Conservation (phyloP, 2,329 filamentous ascomycete genomes). For the Orbilia oligospora region DNA sequence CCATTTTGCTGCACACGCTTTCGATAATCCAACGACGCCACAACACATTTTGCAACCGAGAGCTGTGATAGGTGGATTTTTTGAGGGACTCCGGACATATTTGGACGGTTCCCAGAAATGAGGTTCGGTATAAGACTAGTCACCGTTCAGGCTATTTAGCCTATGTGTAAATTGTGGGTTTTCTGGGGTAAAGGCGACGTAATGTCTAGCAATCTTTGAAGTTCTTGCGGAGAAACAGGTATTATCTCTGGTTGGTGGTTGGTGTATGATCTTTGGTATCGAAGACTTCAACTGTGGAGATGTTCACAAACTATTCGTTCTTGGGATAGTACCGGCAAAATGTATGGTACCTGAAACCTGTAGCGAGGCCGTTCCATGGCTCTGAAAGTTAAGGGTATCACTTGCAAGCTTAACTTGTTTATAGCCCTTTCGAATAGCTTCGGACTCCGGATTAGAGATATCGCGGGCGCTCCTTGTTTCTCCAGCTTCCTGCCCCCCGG, state of each 20-base stretch:
- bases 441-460: conserved; percentile 14
- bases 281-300: neutral
- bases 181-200: conserved; percentile 54
- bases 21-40: conserved; percentile 37
- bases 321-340: conserved; percentile 46
- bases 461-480: conserved; percentile 23
- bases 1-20: neutral
- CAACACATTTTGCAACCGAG: conserved; percentile 44
- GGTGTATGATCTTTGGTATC: conserved; percentile 8
- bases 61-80: conserved; percentile 59
- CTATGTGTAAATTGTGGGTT: conserved; percentile 23
- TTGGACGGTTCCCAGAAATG: conserved; percentile 36
- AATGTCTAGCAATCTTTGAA: conserved; percentile 40
- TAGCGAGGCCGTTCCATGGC: conserved; percentile 50
- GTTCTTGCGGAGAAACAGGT: conserved; percentile 50
- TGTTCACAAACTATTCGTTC: neutral
- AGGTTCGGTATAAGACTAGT: conserved; percentile 36
- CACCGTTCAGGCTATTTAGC: conserved; percentile 34
- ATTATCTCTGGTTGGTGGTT: conserved; percentile 7
- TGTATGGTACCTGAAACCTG: conserved; percentile 30
- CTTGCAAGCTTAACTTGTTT: neutral
- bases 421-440: neutral
- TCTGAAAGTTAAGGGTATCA: conserved; percentile 1
- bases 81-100: conserved; percentile 43
- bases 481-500: conserved; percentile 52